Evolutionary conservation across 768 basidiomycete genomes (phyloP), one percentile per base, ranked within the genome.

Genomic region (Hypsizygus marmoreus): DNA sequence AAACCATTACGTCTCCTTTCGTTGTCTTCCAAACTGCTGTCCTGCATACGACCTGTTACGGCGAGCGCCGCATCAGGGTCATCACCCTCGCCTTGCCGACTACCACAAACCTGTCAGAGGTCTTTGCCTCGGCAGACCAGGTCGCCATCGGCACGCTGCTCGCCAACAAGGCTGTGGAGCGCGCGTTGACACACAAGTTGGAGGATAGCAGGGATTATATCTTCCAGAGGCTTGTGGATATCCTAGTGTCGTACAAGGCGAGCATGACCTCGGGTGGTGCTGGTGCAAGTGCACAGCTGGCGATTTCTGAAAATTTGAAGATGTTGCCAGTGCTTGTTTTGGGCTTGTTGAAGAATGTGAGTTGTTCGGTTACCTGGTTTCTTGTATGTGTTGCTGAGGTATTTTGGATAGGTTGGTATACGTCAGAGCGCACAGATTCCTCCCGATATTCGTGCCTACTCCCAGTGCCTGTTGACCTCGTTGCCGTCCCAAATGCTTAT

Each of bases 401-500:
- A 47, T 29, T 35, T 56, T n/a, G n/a, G n/a, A 13, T 58, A 94
- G 91, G 88, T 95, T 53, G 97, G 93, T 35, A 76, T 98, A 40
- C 82, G 97, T 43, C 94, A 97, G 74, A 97, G 95, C 68, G 84
- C 91, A 2, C 92, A 95, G 62, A 98, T 99, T 64, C 94, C 95
- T 25, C 90, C 95, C 7, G 97, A 99, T 69, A 84, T 99, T 39
- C 77, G 97, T 54, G 89, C 94, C 8, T 98, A 98, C 61, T 91
- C 97, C 1, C 95, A 97, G 67, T 87, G 88, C 5, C 71, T 99
- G 26, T 75, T 98, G 55, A 91, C 91, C 1, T 90, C 94, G 6
- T 65, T 98, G 39, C 97, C 97, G 0, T 86, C 92, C 2, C 91
- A 99, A 73, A 67, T 86, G 7, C 80, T 99, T 38, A 76, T 98